Percentiles rank a stretch among this genome's conserved stretches.
phyloP scores from a whole-genome alignment of 805 yeast species.

The Ogataea zsoltii region DNA sequence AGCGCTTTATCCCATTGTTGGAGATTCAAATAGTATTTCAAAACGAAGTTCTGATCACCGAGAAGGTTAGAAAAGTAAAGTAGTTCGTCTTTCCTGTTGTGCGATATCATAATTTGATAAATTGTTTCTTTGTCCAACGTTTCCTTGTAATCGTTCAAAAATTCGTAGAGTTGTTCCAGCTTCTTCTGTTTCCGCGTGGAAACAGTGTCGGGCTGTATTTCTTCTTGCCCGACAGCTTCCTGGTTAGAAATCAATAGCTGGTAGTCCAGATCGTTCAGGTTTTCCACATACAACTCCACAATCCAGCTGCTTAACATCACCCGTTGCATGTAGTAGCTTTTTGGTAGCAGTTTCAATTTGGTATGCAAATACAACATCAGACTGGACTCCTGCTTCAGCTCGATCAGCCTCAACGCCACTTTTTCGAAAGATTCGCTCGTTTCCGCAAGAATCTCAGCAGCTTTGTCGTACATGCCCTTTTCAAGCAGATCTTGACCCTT shows the following conservation, averaged over 20 bases:
- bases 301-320: conserved; percentile 65
- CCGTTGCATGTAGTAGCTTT: conserved; percentile 42
- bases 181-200: conserved; percentile 34
- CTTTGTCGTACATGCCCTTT: conserved; percentile 32
- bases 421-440: conserved; percentile 70
- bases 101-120: conserved; percentile 68
- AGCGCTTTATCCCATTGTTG: conserved; percentile 77
- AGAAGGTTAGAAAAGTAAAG: conserved; percentile 66
- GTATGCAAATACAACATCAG: conserved; percentile 46
- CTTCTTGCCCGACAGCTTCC: conserved; percentile 11
- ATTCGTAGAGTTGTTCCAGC: conserved; percentile 42
- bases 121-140: conserved; percentile 65
- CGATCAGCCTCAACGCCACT: conserved; percentile 58
- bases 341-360: conserved; percentile 40
- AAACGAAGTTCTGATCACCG: conserved; percentile 66
- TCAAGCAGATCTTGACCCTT: conserved; percentile 53
- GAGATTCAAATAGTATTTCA: conserved; percentile 65
- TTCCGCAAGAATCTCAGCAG: conserved; percentile 60
- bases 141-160: conserved; percentile 49
- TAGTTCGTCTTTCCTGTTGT: conserved; percentile 64
- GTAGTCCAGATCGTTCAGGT: conserved; percentile 44
- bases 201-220: conserved; percentile 9
- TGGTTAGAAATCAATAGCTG: conserved; percentile 8
- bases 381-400: conserved; percentile 41
- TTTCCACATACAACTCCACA: conserved; percentile 55